Evolutionary conservation across 2,329 filamentous ascomycete genomes (phyloP), one percentile per base, ranked within the genome.

Genomic region (Cadophora sp.): DNA sequence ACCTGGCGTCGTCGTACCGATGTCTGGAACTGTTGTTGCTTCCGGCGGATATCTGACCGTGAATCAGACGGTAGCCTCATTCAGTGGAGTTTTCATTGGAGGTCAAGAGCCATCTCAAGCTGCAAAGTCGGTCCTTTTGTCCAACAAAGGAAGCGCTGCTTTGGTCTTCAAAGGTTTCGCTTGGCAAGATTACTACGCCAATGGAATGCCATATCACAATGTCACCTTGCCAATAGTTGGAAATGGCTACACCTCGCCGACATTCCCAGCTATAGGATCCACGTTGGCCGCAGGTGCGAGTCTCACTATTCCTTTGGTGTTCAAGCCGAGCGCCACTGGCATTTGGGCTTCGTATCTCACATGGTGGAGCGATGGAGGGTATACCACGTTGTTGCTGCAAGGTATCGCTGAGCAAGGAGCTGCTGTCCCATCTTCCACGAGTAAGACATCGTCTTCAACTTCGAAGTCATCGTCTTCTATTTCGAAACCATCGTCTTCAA

Each of bases 261-360:
- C n/a, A 30, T 62, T 62, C n/a, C 59, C 59, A 18, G 59, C 47
- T 22, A 13, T 51, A 16, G 59, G 45, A 18, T 41, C 59, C 3
- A 62, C 59, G 1, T 30, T 62, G n/a, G 59, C 47, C 16, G 59
- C 45, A 11, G 59, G 59, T 36, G 59, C 41, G 3, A 62, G 45
- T 39, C 18, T 62, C 5, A 27, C 30, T 22, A 50, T 62, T 27
- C 59, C 59, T 20, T 62, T 62, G 14, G 59, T 41, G 8, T 62
- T 62, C 47, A 51, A 62, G 45, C 59, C 59, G 14, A 62, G 27
- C 30, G 47, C 22, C 20, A 62, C 59, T 24, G 59, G 59, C 24
- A 62, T 62, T n/a, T 62, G 43, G 45, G 59, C 59, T 22, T 62
- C 59, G 18, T 62, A 62, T 27, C 30, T 62, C 18, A 62, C 59